Conservation (phyloP, 345 rosid genomes). For the Salix koriyanagi region DNA sequence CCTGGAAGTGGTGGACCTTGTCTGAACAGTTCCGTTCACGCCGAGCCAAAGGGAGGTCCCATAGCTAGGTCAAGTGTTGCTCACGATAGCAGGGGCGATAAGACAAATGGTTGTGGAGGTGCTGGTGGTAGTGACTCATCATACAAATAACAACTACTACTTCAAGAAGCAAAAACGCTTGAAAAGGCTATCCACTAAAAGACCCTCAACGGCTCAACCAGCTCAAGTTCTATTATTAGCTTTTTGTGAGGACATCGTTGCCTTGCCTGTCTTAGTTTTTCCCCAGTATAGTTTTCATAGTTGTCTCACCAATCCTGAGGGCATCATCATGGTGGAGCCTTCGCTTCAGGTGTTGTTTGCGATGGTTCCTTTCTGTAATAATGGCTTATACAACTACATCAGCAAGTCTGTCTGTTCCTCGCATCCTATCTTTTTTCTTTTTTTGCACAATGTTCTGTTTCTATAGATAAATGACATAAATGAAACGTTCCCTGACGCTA, state of each 20-base stretch:
- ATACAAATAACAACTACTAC: conserved; percentile 22
- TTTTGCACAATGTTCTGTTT: conserved; percentile 1
- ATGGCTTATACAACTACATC: conserved; percentile 1
- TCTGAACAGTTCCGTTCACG: conserved; percentile 13
- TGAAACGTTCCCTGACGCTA: background rate
- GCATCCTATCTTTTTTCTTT: background rate
- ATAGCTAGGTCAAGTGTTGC: conserved; percentile 27
- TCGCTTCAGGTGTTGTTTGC: conserved; percentile 21
- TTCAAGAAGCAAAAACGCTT: conserved; percentile 25
- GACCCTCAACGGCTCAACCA: background rate
- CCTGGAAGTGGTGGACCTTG: conserved; percentile 20
- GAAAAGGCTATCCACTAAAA: conserved; percentile 37
- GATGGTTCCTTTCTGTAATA: background rate
- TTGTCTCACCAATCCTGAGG: conserved; percentile 18
- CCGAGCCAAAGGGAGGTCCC: conserved; percentile 12
- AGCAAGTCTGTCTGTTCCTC: background rate
- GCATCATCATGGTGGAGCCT: conserved; percentile 11
- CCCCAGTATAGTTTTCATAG: background rate
- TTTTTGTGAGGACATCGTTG: conserved; percentile 14
- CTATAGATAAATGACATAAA: background rate
- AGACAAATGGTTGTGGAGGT: conserved; percentile 61
- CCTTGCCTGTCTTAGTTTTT: conserved; percentile 12
- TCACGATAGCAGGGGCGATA: conserved; percentile 34
- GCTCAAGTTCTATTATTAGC: conserved; percentile 16
- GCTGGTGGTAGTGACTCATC: conserved; percentile 55